Conservation (phyloP, 306 rosid species). For the Quercus rubra region DNA sequence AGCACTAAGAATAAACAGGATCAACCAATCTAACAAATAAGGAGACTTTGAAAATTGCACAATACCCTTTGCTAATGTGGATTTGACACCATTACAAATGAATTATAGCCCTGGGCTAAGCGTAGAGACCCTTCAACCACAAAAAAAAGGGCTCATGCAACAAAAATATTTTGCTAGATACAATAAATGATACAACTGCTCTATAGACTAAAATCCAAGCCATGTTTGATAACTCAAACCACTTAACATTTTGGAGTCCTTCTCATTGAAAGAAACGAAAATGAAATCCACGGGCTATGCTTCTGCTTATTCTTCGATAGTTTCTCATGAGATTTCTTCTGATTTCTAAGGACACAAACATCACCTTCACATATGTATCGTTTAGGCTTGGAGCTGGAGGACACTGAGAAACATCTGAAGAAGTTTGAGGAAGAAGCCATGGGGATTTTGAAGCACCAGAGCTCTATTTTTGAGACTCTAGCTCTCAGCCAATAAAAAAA, state of each 20-base stretch:
- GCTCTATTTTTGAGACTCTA: too few species aligned
- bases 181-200: background rate
- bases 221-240: background rate
- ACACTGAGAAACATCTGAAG: constrained; percentile 56
- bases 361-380: constrained; percentile 51
- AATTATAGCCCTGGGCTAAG: background rate
- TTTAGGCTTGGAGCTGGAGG: constrained; percentile 24
- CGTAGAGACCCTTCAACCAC: background rate
- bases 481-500: too few species aligned
- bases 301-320: constrained; percentile 10
- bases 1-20: background rate
- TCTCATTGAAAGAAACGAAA: constrained; percentile 18
- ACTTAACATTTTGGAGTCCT: background rate
- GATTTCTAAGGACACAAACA: constrained; percentile 45
- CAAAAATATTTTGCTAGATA: background rate
- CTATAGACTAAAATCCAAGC: background rate
- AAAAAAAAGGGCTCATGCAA: background rate
- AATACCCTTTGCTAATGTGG: background rate
- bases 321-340: background rate
- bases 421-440: constrained; percentile 54
- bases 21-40: background rate
- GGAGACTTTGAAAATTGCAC: background rate
- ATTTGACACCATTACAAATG: background rate
- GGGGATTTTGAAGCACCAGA: background rate
- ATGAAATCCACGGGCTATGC: constrained; percentile 12